Evolutionary conservation across 208 protist genomes (phyloP), one percentile per base, ranked within the genome.

Genomic region (Phytomonas sp.): DNA sequence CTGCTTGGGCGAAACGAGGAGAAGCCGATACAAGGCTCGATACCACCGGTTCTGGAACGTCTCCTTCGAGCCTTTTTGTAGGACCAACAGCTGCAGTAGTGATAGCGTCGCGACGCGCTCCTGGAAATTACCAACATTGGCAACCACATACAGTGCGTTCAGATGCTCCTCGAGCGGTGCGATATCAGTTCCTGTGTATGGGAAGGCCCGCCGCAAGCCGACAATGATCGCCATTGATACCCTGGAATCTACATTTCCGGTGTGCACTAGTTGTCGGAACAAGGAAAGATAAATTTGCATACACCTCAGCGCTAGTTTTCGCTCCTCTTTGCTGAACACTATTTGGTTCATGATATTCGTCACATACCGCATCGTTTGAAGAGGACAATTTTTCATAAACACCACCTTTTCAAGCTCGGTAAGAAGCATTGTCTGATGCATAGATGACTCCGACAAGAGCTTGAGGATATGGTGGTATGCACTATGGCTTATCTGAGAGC

Each of bases 301-400:
- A 60, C 80, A 76, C 75, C 93, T 94, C 68, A 93, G 69, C 4
- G 93, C 89, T 46, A 97, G 87, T 76, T 91, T 93, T 43, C 88
- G 84, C 73, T 96, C 91, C 65, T 92, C 88, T 73, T 95, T 93
- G 79, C 76, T 94, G 78, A 91, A 96, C 40, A 97, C 91, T 66
- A 97, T 82, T 74, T 97, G 93, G 78, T 94, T 95, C 84, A 97
- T 89, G 11, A 97, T 80, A 75, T 95, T 96, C 36, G 80, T 86
- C 51, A 87, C 85, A 74, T 94, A 95, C 56, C 87, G 85, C 88
- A 95, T 94, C 51, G 93, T 96, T 15, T 79, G 78, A 36, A 94
- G 77, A 6, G 93, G 87, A 77, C 88, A 94, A 78, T 95, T 95
- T 64, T 92, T 90, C 78, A 87, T 95, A 79, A 95, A 95, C 46